These are phyloP conservation scores for Trypanosomatidae sp. DNA, from an alignment of 208 protist genomes.

Conservation along the genomic window DNA sequence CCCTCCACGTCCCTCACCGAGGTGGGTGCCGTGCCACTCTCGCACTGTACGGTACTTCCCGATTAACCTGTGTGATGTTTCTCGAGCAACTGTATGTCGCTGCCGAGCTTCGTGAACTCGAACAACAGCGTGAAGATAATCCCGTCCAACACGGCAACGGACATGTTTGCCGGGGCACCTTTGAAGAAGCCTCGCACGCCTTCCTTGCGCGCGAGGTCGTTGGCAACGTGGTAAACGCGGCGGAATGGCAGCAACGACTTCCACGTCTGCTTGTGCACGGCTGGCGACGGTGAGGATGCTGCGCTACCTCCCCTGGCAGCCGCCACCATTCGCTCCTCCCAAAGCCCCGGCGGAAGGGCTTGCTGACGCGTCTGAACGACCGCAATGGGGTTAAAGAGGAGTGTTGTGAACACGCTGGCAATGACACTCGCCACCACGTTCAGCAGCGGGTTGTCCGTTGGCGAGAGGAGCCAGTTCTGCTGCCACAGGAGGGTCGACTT, in stretches of 20 bases:
- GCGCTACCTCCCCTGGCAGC: not conserved
- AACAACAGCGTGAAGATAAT: constrained; percentile 81
- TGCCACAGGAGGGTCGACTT: constrained; percentile 34
- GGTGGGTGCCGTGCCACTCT: not conserved
- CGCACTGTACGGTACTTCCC: not conserved
- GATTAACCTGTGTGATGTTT: constrained; percentile 15
- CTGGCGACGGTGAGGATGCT: not conserved
- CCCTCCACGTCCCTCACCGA: not conserved
- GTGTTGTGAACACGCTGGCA: constrained; percentile 65
- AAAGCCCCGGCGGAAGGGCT: constrained; percentile 43
- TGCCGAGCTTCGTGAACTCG: constrained; percentile 87
- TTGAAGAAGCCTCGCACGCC: constrained; percentile 81
- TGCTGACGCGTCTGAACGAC: constrained; percentile 85
- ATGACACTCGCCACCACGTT: constrained; percentile 65
- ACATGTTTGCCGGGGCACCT: constrained; percentile 68
- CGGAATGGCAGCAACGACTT: constrained; percentile 27
- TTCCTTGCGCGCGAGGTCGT: constrained; percentile 58
- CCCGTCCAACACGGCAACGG: constrained; percentile 74
- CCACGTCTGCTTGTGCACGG: constrained; percentile 10
- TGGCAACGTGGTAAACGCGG: constrained; percentile 32
- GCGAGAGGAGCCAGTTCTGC: constrained; percentile 70
- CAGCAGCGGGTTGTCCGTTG: constrained; percentile 79
- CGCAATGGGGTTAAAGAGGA: constrained; percentile 80
- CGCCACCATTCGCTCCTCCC: constrained; percentile 1
- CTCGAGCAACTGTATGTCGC: constrained; percentile 68